phyloP scores from a whole-genome alignment of 2,329 filamentous ascomycete genomes.

The Claviceps pusilla region DNA sequence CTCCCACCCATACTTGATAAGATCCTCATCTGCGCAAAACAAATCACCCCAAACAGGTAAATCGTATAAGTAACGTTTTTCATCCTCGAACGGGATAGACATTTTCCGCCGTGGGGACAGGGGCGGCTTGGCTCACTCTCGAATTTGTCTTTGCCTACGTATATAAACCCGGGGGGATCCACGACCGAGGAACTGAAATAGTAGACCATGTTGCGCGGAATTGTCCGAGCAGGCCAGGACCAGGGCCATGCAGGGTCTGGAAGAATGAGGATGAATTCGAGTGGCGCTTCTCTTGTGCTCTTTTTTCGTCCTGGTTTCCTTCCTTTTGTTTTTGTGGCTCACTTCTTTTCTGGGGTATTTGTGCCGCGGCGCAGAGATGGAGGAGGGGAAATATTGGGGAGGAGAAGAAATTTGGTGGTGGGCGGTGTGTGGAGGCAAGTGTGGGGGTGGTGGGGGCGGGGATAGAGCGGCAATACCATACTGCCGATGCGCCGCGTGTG shows the following conservation, averaged over 20 bases:
- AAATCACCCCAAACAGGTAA: not conserved
- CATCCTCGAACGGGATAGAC: too few relatives aligned
- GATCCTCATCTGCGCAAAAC: conserved; percentile 61
- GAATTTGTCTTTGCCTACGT: conserved; percentile 97
- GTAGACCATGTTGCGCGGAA: conserved; percentile 60
- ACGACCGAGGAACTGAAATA: conserved; percentile 86
- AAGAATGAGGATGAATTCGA: too few relatives aligned
- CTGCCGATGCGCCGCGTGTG: too few relatives aligned
- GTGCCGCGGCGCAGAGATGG: not conserved
- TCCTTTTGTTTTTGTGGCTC: not conserved
- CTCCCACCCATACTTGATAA: conserved; percentile 89
- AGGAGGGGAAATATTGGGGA: not conserved
- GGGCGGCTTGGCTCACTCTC: conserved; percentile 55
- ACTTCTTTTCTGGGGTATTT: not conserved
- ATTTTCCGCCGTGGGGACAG: not conserved
- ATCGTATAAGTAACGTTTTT: not conserved
- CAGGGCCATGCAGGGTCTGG: too few relatives aligned
- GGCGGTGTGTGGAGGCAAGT: not conserved
- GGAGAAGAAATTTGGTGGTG: not conserved
- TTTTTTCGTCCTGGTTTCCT: not conserved
- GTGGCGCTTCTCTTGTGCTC: not conserved
- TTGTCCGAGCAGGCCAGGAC: not conserved
- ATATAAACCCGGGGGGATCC: conserved; percentile 70
- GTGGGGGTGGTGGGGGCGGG: too few relatives aligned
- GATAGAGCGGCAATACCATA: not conserved